These are phyloP conservation scores for Geotrichum candidum DNA, from an alignment of 1,139 yeast species.

Conservation along the genomic window DNA sequence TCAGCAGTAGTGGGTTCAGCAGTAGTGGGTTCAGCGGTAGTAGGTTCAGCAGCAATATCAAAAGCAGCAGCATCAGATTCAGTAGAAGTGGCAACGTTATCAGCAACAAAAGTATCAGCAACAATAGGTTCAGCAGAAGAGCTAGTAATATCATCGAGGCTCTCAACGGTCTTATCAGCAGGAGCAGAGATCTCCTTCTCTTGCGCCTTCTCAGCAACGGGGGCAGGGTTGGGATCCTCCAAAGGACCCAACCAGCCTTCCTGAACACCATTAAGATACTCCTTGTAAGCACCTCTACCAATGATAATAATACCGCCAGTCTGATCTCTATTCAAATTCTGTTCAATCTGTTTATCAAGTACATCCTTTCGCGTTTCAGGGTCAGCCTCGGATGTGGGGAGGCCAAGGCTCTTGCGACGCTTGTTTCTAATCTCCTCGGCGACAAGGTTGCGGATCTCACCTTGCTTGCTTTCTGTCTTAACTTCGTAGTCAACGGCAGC, in stretches of 20 bases:
- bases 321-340: slow-evolving; percentile 28
- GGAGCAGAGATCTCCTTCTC: slow-evolving; percentile 3
- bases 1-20: slow-evolving; percentile 1
- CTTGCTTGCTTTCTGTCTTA: slow-evolving; percentile 68
- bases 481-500: slow-evolving; percentile 84
- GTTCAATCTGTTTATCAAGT: slow-evolving; percentile 28
- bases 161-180: slow-evolving; percentile 1
- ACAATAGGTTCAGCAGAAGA: background rate
- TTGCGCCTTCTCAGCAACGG: slow-evolving; percentile 15
- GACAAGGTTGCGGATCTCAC: slow-evolving; percentile 74
- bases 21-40: slow-evolving; percentile 16
- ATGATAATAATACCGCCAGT: slow-evolving; percentile 86
- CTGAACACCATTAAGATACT: slow-evolving; percentile 81
- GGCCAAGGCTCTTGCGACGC: slow-evolving; percentile 42
- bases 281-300: slow-evolving; percentile 95
- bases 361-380: slow-evolving; percentile 26
- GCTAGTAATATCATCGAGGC: slow-evolving; percentile 1
- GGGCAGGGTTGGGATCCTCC: slow-evolving; percentile 49
- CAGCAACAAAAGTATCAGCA: slow-evolving; percentile 12
- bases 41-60: slow-evolving; percentile 14
- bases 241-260: slow-evolving; percentile 94
- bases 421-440: slow-evolving; percentile 75
- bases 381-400: slow-evolving; percentile 26
- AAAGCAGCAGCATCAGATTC: slow-evolving; percentile 5
- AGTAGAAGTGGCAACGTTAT: background rate